These are phyloP conservation scores for Boletus speciosus DNA, from an alignment of 768 basidiomycete genomes.

Conservation along the genomic window DNA sequence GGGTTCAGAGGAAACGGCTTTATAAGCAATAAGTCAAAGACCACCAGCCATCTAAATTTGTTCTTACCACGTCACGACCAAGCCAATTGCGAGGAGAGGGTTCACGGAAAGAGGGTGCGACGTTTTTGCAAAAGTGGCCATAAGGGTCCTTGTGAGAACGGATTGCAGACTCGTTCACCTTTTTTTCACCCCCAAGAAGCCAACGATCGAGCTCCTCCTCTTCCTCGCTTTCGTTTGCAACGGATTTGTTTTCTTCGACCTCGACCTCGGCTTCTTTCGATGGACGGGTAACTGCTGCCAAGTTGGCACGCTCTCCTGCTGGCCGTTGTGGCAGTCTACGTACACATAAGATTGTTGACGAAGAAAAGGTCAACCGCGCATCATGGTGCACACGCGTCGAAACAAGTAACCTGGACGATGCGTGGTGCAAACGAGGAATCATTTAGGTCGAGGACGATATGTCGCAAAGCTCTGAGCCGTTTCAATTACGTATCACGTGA, in stretches of 20 bases:
- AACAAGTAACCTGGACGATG: constrained; percentile 9
- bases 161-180: constrained; percentile 17
- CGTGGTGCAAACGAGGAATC: constrained; percentile 20
- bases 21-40: background rate
- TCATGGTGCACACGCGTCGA: constrained; percentile 9
- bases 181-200: constrained; percentile 14
- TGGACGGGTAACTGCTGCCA: background rate
- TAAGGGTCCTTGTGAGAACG: constrained; percentile 14
- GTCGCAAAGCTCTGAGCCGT: constrained; percentile 16
- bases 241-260: constrained; percentile 1
- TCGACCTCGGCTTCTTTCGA: constrained; percentile 1
- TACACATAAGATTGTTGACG: constrained; percentile 12
- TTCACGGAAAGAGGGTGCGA: constrained; percentile 23
- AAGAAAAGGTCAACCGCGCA: constrained; percentile 19
- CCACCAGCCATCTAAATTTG: constrained; percentile 15
- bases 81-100: constrained; percentile 59
- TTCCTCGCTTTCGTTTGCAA: constrained; percentile 6
- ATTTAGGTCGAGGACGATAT: constrained; percentile 5
- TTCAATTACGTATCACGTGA: constrained; percentile 19
- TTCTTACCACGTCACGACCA: constrained; percentile 50
- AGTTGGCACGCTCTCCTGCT: constrained; percentile 1
- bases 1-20: constrained; percentile 88
- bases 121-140: constrained; percentile 18
- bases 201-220: constrained; percentile 14
- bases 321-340: constrained; percentile 12